Base-by-base conservation (phyloP, 768 basidiomycete genomes). In the Leccinum arenicola region DNA sequence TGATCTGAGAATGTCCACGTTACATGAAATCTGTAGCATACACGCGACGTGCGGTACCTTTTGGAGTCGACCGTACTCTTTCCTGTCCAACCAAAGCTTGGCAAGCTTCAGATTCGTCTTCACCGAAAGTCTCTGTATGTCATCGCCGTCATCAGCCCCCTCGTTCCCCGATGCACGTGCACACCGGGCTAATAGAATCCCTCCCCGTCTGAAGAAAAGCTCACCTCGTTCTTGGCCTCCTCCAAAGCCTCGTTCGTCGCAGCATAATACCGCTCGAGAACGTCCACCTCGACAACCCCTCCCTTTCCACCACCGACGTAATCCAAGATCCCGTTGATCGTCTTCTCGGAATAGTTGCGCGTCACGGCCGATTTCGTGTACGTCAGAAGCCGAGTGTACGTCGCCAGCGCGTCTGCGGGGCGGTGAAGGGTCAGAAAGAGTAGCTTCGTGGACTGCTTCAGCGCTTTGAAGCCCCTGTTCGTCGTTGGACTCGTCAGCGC, bases 31-130 rank as follows among this genome's bases (percentile, higher is more conserved):
- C 61, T 9, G 25, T 25, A 53, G 9, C 19, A 19, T 21, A 27
- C 12, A 38, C 11, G 35, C 36, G 62, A 52, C 27, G 19, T 10
- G 55, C 73, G 52, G 17, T 58, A 94, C 96, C 77, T 86, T 92
- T 45, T 87, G 84, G 33, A 99, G 77, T 38, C 95, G 87, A 35
- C 74, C 72, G 66, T 91, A 99, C 74, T 99, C 96, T 68, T 93
- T 89, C 57, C 95, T 82, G 72, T 98, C 96, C 36, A 98, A 79
- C 96, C 97, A 99, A 9, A 98, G 80, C 68, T 98, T 98, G 9
- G 96, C 97, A 4, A 98, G 80, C 75, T 99, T 99, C 64, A 98
- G 76, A 70, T 98, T 98, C 1, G 95, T 97, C 76, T 98, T 98
- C 12, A 88, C 90, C 0, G 93, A 95, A 48, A 99, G 73, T 61